phyloP scores from a whole-genome alignment of 805 yeast species.

The Cyberlindnera euphorbiae region DNA sequence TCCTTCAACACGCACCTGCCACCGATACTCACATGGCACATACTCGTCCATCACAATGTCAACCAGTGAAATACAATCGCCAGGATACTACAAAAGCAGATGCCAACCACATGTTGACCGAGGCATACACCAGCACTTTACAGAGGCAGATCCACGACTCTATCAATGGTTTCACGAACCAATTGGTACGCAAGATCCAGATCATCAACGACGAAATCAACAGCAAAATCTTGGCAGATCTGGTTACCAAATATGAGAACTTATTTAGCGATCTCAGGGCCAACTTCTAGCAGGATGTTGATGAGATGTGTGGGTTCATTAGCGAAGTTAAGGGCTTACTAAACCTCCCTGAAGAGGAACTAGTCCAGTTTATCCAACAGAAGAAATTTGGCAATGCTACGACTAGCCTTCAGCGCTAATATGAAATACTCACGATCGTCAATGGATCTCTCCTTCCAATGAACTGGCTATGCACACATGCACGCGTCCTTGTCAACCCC shows the following conservation, averaged over 20 bases:
- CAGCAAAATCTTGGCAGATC: constrained; percentile 29
- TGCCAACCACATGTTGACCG: constrained; percentile 15
- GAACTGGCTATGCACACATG: constrained; percentile 1
- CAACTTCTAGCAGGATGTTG: constrained; percentile 33
- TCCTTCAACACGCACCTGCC: no score
- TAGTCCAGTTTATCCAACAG: constrained; percentile 26
- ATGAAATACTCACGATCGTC: no score
- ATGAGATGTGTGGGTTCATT: constrained; percentile 31
- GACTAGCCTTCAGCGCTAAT: no score
- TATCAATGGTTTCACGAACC: constrained; percentile 30
- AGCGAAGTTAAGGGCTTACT: constrained; percentile 32
- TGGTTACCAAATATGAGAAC: constrained; percentile 31
- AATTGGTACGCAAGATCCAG: constrained; percentile 29
- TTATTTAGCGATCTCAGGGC: constrained; percentile 29
- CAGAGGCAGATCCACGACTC: constrained; percentile 35
- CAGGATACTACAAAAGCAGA: no score
- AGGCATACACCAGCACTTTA: constrained; percentile 31
- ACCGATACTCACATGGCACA: no score
- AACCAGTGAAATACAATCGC: no score
- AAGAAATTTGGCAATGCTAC: constrained; percentile 16
- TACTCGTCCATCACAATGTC: no score
- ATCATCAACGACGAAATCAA: constrained; percentile 35
- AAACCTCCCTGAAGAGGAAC: constrained; percentile 32
- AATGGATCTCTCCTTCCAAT: no score
- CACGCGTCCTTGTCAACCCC: no score